Evolutionary conservation across 2,329 filamentous ascomycete genomes (phyloP), one percentile per base, ranked within the genome.

Genomic region (Paracoccidioides brasiliensis): DNA sequence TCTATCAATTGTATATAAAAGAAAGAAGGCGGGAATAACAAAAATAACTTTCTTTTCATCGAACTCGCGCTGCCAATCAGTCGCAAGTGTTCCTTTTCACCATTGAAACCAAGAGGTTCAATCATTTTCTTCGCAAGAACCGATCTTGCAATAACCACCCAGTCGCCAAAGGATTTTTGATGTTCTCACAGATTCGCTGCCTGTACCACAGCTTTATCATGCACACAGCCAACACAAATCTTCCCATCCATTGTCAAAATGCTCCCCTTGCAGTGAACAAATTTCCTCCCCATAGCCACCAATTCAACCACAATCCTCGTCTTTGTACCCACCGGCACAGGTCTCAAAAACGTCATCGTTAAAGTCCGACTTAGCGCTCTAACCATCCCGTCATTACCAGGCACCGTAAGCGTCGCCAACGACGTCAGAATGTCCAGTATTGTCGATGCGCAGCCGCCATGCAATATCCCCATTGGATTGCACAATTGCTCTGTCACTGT

Each of bases 391-490:
- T 81, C 83, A 0, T 78, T 79, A 30, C 71, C 71, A 45, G 77
- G 76, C 53, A 84, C 67, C 41, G 83, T 74, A 8, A 76, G 69
- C 10, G 87, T 67, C 3, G 80, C 74, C 32, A 80, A 66, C 3
- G 80, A 80, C 0, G 85, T 87, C 62, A 80, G 77, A 56, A 79
- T 71, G 70, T 88, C 85, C 61, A 88, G 83, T 3, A 89, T 70
- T 0, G 83, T 83, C 2, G 85, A 79, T 0, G 80, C 75, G 59
- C 80, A 83, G 14, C 93, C 93, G 14, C 86, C 89, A 70, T 93
- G 93, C 65, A 97, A 74, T 70, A 95, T 97, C 43, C 90, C 91
- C 65, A 96, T 72, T 59, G 87, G 80, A 76, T 97, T 97, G 57
- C 90, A 95, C 64, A 97, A 75, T 66, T 95, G 88, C 15, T 85